phyloP scores from a whole-genome alignment of 2,329 filamentous ascomycete genomes.

The Elsinoe ampelina region DNA sequence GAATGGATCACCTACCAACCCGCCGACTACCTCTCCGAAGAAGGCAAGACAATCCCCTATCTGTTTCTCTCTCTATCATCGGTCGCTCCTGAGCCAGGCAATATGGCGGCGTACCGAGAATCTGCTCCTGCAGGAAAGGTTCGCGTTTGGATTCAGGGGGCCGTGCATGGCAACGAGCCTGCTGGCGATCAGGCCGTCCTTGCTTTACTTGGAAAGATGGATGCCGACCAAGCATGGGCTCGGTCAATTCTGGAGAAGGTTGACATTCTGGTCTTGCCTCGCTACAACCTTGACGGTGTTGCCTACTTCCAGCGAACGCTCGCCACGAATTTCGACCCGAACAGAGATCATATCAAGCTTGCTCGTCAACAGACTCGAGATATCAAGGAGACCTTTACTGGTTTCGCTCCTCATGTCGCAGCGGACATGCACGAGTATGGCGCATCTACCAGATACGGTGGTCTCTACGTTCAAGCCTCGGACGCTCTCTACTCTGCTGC shows the following conservation, averaged over 20 bases:
- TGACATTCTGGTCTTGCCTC: slow-evolving; percentile 28
- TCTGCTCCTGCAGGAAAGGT: slow-evolving; percentile 22
- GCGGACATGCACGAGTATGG: slow-evolving; percentile 32
- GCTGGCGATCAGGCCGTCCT: slow-evolving; percentile 30
- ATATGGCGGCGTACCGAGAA: slow-evolving; percentile 6
- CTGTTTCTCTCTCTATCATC: slow-evolving; percentile 21
- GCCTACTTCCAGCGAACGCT: slow-evolving; percentile 29
- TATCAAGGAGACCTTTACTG: slow-evolving; percentile 27
- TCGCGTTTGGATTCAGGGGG: slow-evolving; percentile 30
- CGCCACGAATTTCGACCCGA: slow-evolving; percentile 30
- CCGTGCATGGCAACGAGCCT: slow-evolving; percentile 31
- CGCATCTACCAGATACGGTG: slow-evolving; percentile 22
- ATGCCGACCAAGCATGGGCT: slow-evolving; percentile 27
- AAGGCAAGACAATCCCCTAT: slow-evolving; percentile 27
- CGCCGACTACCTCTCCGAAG: slow-evolving; percentile 27
- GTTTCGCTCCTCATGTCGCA: slow-evolving; percentile 27
- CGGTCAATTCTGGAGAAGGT: slow-evolving; percentile 25
- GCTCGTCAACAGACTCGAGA: slow-evolving; percentile 28
- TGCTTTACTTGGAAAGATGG: slow-evolving; percentile 29
- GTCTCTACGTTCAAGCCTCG: slow-evolving; percentile 27
- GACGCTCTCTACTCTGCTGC: slow-evolving; percentile 30
- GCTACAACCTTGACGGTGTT: slow-evolving; percentile 31
- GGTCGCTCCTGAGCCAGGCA: slow-evolving; percentile 7
- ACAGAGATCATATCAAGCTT: slow-evolving; percentile 31
- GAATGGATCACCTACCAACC: slow-evolving; percentile 25